phyloP scores from a whole-genome alignment of 1,284 basidiomycete genomes.

The Boletus albobrunnescens region DNA sequence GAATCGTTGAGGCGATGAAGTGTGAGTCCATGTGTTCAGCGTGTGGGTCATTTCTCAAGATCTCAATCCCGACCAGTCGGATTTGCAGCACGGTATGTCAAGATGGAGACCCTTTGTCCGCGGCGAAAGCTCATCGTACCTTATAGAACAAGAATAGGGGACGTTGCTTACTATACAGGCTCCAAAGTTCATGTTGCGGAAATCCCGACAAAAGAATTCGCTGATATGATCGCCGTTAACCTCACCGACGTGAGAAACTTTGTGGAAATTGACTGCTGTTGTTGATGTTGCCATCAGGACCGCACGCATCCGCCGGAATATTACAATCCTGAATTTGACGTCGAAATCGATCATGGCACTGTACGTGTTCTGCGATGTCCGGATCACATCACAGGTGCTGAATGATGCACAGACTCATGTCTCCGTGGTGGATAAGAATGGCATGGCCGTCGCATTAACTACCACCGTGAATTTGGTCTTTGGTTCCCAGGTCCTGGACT shows the following conservation, averaged over 20 bases:
- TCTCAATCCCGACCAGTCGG: conserved; percentile 43
- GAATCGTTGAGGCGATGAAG: conserved; percentile 75
- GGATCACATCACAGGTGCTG: conserved; percentile 3
- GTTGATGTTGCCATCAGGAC: conserved; percentile 41
- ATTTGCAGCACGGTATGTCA: conserved; percentile 60
- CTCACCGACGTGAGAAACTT: conserved; percentile 72
- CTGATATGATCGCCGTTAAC: conserved; percentile 55
- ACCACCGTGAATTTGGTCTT: conserved; percentile 87
- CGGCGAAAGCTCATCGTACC: conserved; percentile 7
- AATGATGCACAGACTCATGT: conserved; percentile 63
- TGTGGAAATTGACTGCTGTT: neutral
- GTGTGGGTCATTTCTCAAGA: conserved; percentile 12
- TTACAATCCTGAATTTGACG: conserved; percentile 80
- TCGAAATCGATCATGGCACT: conserved; percentile 81
- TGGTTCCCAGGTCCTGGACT: conserved; percentile 82
- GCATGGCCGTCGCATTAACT: conserved; percentile 83
- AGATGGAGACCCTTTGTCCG: conserved; percentile 8
- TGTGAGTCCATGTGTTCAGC: conserved; percentile 40
- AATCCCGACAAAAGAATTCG: conserved; percentile 72
- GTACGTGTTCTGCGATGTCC: conserved; percentile 39
- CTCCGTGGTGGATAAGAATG: conserved; percentile 75
- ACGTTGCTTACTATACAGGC: conserved; percentile 60
- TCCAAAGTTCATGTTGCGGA: conserved; percentile 54
- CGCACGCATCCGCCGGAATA: conserved; percentile 76
- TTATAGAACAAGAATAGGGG: conserved; percentile 73